Percentiles rank a stretch among this genome's conserved stretches.
Conservation (phyloP, 2,329 filamentous ascomycete genomes). For the Ilyonectria mors-panacis region DNA sequence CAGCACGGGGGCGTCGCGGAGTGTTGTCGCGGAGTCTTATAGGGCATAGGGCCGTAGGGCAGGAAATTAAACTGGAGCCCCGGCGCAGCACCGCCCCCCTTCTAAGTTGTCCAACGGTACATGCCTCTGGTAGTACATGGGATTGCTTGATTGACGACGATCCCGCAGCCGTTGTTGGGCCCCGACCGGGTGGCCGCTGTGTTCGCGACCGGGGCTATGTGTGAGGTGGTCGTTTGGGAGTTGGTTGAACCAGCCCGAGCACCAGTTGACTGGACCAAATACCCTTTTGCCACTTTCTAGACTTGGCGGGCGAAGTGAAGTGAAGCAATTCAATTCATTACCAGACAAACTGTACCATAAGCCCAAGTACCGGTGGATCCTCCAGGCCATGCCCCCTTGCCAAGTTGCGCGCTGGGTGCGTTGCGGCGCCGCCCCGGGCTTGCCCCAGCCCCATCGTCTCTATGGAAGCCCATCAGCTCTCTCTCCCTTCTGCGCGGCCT, state of each 20-base stretch:
- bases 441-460: no score
- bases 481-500: not conserved
- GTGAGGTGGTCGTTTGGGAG: no score
- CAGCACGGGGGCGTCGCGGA: not conserved
- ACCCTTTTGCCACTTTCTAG: not conserved
- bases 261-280: no score
- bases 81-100: constrained; percentile 16
- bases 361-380: not conserved
- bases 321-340: not conserved
- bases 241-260: no score
- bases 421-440: not conserved
- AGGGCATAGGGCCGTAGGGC: constrained; percentile 32
- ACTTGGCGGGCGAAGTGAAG: not conserved
- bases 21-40: constrained; percentile 18
- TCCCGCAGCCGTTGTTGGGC: no score
- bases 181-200: no score
- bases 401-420: not conserved
- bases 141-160: no score
- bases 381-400: not conserved
- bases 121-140: no score
- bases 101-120: no score
- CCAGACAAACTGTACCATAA: no score
- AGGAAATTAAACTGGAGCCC: constrained; percentile 30
- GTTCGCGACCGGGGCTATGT: no score
- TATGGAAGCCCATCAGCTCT: not conserved